Evolutionary conservation across 2,329 filamentous ascomycete species (phyloP).

Genomic region (Tolypocladium pustulatum): DNA sequence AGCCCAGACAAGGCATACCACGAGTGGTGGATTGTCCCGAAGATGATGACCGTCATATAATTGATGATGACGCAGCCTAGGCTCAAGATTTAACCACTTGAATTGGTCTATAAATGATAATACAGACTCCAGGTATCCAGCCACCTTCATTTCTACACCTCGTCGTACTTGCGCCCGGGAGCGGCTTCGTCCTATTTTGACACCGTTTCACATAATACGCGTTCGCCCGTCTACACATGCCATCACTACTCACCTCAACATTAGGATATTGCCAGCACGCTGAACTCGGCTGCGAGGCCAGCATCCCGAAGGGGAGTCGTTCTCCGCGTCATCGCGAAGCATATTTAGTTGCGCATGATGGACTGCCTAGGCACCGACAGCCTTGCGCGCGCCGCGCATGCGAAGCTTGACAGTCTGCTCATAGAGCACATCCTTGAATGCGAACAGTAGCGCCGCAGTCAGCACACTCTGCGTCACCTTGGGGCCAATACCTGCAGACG

Average conservation of each 20-base stretch:
- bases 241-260: neutral
- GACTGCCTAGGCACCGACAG: conserved; percentile 17
- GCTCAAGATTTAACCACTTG: neutral
- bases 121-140: conserved; percentile 1
- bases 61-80: neutral
- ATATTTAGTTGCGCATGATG: neutral
- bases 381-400: conserved; percentile 29
- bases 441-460: conserved; percentile 91
- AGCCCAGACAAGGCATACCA: conserved; percentile 45
- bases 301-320: neutral
- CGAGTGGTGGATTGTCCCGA: conserved; percentile 55
- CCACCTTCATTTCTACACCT: neutral
- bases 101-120: neutral
- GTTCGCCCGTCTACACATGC: neutral
- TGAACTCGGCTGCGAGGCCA: neutral
- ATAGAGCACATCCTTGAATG: conserved; percentile 95
- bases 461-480: conserved; percentile 97
- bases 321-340: neutral
- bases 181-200: neutral
- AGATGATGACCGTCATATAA: conserved; percentile 17
- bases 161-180: neutral
- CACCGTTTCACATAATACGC: neutral
- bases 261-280: neutral
- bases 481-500: conserved; percentile 66
- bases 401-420: conserved; percentile 65